These are phyloP conservation scores for Heterococcus sp. DNA, from an alignment of 108 stramenopile species.

Conservation along the genomic window DNA sequence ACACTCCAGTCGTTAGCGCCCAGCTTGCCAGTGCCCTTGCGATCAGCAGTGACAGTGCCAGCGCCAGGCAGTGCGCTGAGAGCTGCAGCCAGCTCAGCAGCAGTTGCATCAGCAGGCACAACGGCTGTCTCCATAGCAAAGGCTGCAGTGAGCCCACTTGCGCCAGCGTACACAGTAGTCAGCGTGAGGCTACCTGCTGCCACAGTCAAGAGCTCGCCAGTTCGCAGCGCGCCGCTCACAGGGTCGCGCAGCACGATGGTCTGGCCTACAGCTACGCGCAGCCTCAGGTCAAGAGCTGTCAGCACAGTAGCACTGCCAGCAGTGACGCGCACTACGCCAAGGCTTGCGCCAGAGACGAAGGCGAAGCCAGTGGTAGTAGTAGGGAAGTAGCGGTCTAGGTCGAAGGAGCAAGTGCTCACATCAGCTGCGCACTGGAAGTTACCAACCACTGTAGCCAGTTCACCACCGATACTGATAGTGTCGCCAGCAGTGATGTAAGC, in stretches of 20 bases:
- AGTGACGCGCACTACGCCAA: constrained; percentile 26
- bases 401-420: neutral
- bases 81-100: constrained; percentile 31
- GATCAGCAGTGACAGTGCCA: constrained; percentile 34
- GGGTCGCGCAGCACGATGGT: constrained; percentile 17
- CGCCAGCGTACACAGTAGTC: neutral
- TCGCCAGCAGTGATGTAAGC: constrained; percentile 29
- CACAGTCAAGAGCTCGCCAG: no score
- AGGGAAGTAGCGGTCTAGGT: neutral
- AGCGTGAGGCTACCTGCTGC: neutral
- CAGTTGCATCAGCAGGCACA: constrained; percentile 16
- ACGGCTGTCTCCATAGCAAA: constrained; percentile 12
- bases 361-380: neutral
- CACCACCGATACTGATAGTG: neutral
- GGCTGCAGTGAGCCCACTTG: constrained; percentile 1
- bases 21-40: constrained; percentile 24
- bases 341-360: constrained; percentile 8
- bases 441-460: constrained; percentile 16
- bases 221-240: no score
- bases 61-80: constrained; percentile 22
- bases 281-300: constrained; percentile 23
- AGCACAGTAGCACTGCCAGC: neutral
- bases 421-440: constrained; percentile 24
- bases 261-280: constrained; percentile 8
- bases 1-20: constrained; percentile 37